A percentile compares a stretch with the other conserved stretches of the same genome.
Evolutionary conservation across 2,329 filamentous ascomycete genomes (phyloP).

Genomic region (Colletotrichum sp.): DNA sequence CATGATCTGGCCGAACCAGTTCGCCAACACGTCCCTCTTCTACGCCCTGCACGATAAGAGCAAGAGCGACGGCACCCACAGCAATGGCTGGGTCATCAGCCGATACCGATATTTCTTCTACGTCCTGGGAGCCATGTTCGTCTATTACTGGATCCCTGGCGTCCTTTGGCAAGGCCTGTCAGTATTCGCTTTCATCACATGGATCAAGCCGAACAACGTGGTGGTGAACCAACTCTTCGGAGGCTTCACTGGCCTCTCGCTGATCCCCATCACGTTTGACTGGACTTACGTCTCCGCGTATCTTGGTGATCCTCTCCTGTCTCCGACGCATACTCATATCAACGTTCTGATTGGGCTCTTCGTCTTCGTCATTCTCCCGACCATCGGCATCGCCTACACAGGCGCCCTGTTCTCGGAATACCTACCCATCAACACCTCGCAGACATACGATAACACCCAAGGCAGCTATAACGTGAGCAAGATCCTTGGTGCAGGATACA

Average conservation of each 20-base stretch:
- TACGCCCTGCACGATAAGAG: conserved; percentile 46
- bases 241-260: conserved; percentile 59
- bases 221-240: conserved; percentile 67
- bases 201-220: conserved; percentile 62
- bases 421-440: conserved; percentile 59
- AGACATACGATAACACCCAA: conserved; percentile 63
- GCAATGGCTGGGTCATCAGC: conserved; percentile 48
- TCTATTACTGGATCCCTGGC: conserved; percentile 60
- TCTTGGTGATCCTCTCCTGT: conserved; percentile 33
- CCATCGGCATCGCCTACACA: conserved; percentile 52
- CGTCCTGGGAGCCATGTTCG: conserved; percentile 45
- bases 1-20: conserved; percentile 65
- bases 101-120: conserved; percentile 38
- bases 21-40: conserved; percentile 54
- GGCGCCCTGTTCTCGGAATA: conserved; percentile 55
- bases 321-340: conserved; percentile 12
- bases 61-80: conserved; percentile 41
- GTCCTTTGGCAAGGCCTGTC: conserved; percentile 54
- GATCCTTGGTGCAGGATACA: conserved; percentile 56
- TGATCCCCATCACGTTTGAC: conserved; percentile 66
- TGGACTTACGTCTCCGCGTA: conserved; percentile 52
- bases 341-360: conserved; percentile 9
- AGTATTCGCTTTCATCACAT: conserved; percentile 63
- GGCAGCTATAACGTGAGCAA: conserved; percentile 53
- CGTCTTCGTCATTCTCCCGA: conserved; percentile 7